phyloP scores from a whole-genome alignment of 306 rosid genomes.

The Ammopiptanthus mongolicus region DNA sequence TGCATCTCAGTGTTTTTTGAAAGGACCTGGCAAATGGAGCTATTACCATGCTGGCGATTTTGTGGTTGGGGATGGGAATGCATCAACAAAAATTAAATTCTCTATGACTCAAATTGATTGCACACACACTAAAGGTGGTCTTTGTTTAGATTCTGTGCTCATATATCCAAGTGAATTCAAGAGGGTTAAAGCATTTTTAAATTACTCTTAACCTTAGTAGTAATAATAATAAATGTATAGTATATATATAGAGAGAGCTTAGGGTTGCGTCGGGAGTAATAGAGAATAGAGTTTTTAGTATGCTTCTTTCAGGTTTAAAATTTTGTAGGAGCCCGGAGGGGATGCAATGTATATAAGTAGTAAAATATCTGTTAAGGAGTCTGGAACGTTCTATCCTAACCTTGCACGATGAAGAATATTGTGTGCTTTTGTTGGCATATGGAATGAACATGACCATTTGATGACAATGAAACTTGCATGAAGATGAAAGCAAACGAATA shows the following conservation, averaged over 20 bases:
- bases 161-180: slow-evolving; percentile 55
- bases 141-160: slow-evolving; percentile 80
- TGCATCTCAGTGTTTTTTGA: slow-evolving; percentile 57
- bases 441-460: slow-evolving; percentile 11
- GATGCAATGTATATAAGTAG: background rate
- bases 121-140: slow-evolving; percentile 96
- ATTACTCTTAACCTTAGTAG: slow-evolving; percentile 22
- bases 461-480: background rate
- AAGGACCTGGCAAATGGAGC: slow-evolving; percentile 72
- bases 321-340: slow-evolving; percentile 13
- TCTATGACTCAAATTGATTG: slow-evolving; percentile 98
- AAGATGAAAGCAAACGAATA: background rate
- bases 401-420: slow-evolving; percentile 12
- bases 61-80: slow-evolving; percentile 52
- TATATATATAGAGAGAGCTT: slow-evolving; percentile 21
- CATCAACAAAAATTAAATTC: slow-evolving; percentile 60
- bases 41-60: slow-evolving; percentile 78
- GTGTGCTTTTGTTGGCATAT: background rate
- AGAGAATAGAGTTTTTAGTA: slow-evolving; percentile 39
- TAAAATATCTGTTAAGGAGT: slow-evolving; percentile 2
- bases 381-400: slow-evolving; percentile 8
- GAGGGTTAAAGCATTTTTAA: slow-evolving; percentile 59
- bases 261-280: slow-evolving; percentile 19
- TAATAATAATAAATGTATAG: background rate
- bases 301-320: slow-evolving; percentile 32